These are phyloP conservation scores for Nicotiana benthamiana DNA, from an alignment of 257 asterid genomes.

Conservation along the genomic window DNA sequence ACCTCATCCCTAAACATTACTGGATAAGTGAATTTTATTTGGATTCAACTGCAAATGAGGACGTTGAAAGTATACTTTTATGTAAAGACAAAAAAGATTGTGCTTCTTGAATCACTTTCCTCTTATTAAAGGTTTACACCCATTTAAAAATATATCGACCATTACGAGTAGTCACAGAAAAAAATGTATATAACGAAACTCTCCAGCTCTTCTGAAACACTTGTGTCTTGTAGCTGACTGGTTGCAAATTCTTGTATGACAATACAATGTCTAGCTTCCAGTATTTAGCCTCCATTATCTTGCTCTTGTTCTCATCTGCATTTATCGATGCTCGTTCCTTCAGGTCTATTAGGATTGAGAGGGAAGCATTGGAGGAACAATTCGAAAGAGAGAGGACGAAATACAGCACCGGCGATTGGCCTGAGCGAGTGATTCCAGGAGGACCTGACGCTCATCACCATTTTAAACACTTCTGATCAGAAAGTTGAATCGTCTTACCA, in stretches of 20 bases:
- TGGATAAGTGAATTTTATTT: slow-evolving; percentile 2
- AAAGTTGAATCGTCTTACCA: background rate
- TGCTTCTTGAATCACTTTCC: slow-evolving; percentile 21
- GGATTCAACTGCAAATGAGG: slow-evolving; percentile 17
- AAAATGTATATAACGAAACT: slow-evolving; percentile 18
- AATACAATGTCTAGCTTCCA: slow-evolving; percentile 32
- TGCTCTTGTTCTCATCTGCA: slow-evolving; percentile 32
- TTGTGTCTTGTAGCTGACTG: slow-evolving; percentile 1
- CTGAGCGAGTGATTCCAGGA: slow-evolving; percentile 45
- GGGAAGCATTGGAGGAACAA: slow-evolving; percentile 35
- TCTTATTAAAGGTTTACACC: background rate
- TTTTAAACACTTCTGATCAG: slow-evolving; percentile 7
- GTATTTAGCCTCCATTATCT: slow-evolving; percentile 27
- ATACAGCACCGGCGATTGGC: slow-evolving; percentile 18
- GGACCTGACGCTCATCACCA: slow-evolving; percentile 90
- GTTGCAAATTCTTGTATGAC: background rate
- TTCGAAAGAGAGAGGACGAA: slow-evolving; percentile 18
- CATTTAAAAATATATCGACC: background rate
- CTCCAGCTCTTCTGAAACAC: slow-evolving; percentile 6
- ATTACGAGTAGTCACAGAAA: slow-evolving; percentile 5
- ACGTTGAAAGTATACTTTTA: background rate
- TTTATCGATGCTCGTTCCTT: slow-evolving; percentile 31
- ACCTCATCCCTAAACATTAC: slow-evolving; percentile 13
- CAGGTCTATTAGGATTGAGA: slow-evolving; percentile 41
- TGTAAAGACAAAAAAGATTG: slow-evolving; percentile 12